phyloP scores from a whole-genome alignment of 495 filamentous ascomycete species.

The Friedmanniomyces simplex region DNA sequence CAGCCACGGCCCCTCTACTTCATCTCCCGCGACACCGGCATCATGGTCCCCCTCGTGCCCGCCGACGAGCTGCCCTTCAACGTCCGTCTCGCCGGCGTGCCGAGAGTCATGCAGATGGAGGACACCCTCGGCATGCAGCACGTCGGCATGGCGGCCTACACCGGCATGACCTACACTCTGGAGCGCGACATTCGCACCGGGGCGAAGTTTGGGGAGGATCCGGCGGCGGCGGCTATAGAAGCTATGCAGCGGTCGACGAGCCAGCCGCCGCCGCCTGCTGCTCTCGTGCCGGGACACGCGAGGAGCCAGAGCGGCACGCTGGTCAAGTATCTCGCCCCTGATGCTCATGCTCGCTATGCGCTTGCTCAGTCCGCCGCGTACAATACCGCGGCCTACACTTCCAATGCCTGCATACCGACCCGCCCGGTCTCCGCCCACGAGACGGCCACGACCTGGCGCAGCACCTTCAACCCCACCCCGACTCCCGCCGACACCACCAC shows the following conservation, averaged over 20 bases:
- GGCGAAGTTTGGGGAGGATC: not conserved
- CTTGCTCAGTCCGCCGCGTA: constrained; percentile 2
- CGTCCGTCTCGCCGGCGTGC: constrained; percentile 14
- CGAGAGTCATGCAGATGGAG: constrained; percentile 11
- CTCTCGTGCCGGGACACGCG: not conserved
- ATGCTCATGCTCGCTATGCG: constrained; percentile 14
- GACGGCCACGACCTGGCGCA: constrained; percentile 10
- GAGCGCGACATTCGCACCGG: constrained; percentile 2
- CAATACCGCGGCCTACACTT: not conserved
- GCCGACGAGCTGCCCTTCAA: constrained; percentile 23
- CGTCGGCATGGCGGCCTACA: constrained; percentile 12
- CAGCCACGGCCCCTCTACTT: constrained; percentile 7
- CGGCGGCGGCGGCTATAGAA: not conserved
- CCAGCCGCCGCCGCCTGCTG: not conserved
- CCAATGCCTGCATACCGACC: not conserved
- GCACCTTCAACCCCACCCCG: not conserved
- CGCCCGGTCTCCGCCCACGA: constrained; percentile 15
- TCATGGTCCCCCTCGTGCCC: constrained; percentile 19
- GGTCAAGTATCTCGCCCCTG: constrained; percentile 12
- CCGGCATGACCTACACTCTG: constrained; percentile 16
- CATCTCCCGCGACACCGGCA: constrained; percentile 19
- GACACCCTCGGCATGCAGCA: constrained; percentile 16
- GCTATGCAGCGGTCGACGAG: not conserved
- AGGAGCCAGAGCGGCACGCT: not conserved
- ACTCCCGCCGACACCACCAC: not conserved